Base-by-base conservation (phyloP, 1,284 basidiomycete species). In the Cerioporus squamosus region DNA sequence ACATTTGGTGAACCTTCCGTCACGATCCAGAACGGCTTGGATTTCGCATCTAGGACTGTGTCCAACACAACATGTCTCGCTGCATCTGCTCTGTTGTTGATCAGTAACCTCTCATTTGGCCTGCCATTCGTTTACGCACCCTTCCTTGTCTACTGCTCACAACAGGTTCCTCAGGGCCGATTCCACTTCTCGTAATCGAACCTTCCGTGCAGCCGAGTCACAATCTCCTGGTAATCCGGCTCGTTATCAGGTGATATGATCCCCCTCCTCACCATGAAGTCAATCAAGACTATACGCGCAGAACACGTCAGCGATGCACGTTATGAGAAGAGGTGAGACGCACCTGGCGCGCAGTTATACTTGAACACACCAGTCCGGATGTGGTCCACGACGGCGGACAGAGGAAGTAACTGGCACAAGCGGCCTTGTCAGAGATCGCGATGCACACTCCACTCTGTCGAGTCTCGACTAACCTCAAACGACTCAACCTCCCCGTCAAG, bases 401-500 rank as follows among this genome's bases (percentile, higher is more conserved):
- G 74, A 1, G 82, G 71, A 26, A 90, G 74, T 36, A 93, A 75
- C 91, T 93, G 50, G 15, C 29, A 24, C 12, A 26, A 47, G 4
- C 18, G 1, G 33, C n/a, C 12, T 18, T 17, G 38, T 3, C n/a
- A 33, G 10, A 14, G 15, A 36, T 17, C 14, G 10, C 5, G 15
- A 14, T 15, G 5, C 33, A 5, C 33, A 14, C 14, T 14, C 33
- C 33, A 17, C 33, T 15, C 12, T 17, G 33, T 36, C 33, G n/a
- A n/a, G n/a, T n/a, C n/a, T n/a, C n/a, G 33, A 36, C 53, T 15
- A 5, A 90, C 91, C 77, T 90, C 87, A 67, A 98, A 98, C 1
- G 83, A 89, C 70, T 97, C 94, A 5, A 98, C 96, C 72, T 98
- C 97, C 31, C 93, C 95, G 65, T 98, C 97, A 39, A 87, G 80